phyloP scores from a whole-genome alignment of 805 yeast genomes.

The Starmerella sirachaensis region DNA sequence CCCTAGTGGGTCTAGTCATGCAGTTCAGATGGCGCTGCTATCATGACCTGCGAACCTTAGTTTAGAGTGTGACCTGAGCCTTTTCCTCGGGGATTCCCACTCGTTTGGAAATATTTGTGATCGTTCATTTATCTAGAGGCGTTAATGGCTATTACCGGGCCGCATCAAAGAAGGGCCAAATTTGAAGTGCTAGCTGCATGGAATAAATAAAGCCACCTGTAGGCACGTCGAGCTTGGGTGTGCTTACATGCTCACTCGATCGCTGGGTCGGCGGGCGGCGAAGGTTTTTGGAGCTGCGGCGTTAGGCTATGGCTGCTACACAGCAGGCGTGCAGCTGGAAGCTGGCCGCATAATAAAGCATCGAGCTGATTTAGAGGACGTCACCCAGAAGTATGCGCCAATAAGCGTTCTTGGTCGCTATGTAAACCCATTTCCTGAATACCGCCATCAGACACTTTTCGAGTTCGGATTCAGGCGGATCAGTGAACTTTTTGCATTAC shows the following conservation, averaged over 20 bases:
- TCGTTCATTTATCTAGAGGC: too few species aligned
- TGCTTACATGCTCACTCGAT: not conserved
- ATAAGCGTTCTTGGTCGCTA: constrained; percentile 44
- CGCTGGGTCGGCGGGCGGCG: constrained; percentile 2
- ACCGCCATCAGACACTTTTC: constrained; percentile 76
- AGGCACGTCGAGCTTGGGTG: too few species aligned
- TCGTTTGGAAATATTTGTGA: too few species aligned
- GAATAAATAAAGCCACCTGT: too few species aligned
- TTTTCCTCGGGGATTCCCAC: too few species aligned
- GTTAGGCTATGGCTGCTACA: constrained; percentile 21
- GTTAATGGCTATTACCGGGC: too few species aligned
- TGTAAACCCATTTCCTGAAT: constrained; percentile 85
- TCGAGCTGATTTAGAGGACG: constrained; percentile 16
- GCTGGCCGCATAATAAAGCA: constrained; percentile 14
- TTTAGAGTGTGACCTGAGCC: too few species aligned
- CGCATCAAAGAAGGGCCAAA: too few species aligned
- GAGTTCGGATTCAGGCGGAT: constrained; percentile 70
- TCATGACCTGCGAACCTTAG: too few species aligned
- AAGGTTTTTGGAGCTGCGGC: constrained; percentile 8
- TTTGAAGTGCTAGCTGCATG: too few species aligned
- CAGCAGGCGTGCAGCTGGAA: constrained; percentile 15
- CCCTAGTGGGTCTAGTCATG: too few species aligned
- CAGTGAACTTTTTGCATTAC: constrained; percentile 52
- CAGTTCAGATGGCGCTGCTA: too few species aligned
- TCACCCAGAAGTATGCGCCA: constrained; percentile 20